These are phyloP conservation scores for Globisporangium alternatum DNA, from an alignment of 352 stramenopile genomes.

Conservation along the genomic window DNA sequence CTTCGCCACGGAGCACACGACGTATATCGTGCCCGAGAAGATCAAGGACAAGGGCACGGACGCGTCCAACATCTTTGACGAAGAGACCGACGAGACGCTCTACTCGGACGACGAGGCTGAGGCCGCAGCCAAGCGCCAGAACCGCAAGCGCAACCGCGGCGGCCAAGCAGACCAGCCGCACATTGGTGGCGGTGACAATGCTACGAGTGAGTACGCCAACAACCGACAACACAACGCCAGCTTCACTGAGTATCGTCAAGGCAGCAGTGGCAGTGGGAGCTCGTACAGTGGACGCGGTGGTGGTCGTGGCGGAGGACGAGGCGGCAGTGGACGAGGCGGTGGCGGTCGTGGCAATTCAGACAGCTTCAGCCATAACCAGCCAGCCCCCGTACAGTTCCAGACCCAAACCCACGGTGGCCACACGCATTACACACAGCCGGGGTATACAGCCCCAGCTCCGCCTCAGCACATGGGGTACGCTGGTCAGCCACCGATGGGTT, in stretches of 20 bases:
- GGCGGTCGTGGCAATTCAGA: slow-evolving; percentile 14
- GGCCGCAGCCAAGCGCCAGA: slow-evolving; percentile 58
- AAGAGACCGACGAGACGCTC: slow-evolving; percentile 71
- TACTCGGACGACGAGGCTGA: slow-evolving; percentile 87
- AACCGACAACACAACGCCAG: slow-evolving; percentile 2
- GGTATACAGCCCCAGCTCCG: slow-evolving; percentile 17
- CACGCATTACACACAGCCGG: slow-evolving; percentile 56
- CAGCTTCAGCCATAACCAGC: slow-evolving; percentile 13
- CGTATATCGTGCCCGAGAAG: slow-evolving; percentile 71
- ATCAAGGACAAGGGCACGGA: slow-evolving; percentile 84
- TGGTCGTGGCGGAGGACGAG: slow-evolving; percentile 19
- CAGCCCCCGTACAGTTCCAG: slow-evolving; percentile 25
- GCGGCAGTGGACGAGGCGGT: slow-evolving; percentile 14
- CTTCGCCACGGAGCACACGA: slow-evolving; percentile 76
- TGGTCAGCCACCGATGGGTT: slow-evolving; percentile 27
- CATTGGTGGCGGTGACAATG: not conserved
- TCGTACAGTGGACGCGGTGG: slow-evolving; percentile 17
- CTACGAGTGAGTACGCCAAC: slow-evolving; percentile 2
- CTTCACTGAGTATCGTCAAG: slow-evolving; percentile 13
- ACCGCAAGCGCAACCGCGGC: slow-evolving; percentile 63
- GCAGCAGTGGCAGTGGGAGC: not conserved
- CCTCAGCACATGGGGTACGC: slow-evolving; percentile 23
- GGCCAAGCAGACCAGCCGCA: slow-evolving; percentile 8
- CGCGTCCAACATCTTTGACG: slow-evolving; percentile 85
- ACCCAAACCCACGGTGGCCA: slow-evolving; percentile 39